Evolutionary conservation across 2,329 filamentous ascomycete species (phyloP).

Genomic region (Sarocladium kiliense): DNA sequence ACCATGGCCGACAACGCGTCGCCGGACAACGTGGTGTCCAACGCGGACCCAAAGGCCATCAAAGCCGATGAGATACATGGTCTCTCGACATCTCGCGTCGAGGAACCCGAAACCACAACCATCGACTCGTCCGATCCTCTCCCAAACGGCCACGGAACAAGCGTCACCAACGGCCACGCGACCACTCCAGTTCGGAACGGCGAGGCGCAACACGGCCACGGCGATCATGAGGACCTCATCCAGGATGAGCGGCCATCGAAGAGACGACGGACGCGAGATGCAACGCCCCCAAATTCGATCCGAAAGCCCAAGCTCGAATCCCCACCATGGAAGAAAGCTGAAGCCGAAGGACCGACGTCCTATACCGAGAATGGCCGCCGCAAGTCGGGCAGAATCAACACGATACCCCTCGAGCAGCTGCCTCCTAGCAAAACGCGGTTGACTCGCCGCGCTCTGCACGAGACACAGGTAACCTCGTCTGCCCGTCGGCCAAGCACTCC

Average conservation of each 20-base stretch:
- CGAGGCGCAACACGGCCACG: slow-evolving; percentile 41
- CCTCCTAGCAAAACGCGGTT: slow-evolving; percentile 44
- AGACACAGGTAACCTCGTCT: slow-evolving; percentile 19
- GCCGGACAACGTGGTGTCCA: slow-evolving; percentile 35
- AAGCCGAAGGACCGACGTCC: slow-evolving; percentile 80
- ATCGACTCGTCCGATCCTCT: background rate
- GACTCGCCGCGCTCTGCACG: slow-evolving; percentile 37
- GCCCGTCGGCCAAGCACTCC: slow-evolving; percentile 20
- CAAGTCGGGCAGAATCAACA: slow-evolving; percentile 61
- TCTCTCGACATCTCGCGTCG: background rate
- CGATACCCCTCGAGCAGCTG: slow-evolving; percentile 47
- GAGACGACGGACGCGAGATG: slow-evolving; percentile 55
- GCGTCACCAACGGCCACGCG: slow-evolving; percentile 20
- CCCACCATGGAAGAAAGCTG: slow-evolving; percentile 88
- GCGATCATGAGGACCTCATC: slow-evolving; percentile 34
- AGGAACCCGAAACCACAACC: background rate
- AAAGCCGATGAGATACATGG: slow-evolving; percentile 11
- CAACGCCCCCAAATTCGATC: slow-evolving; percentile 35
- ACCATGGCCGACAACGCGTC: slow-evolving; percentile 60
- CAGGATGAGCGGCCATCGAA: slow-evolving; percentile 52
- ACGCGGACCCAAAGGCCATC: slow-evolving; percentile 16
- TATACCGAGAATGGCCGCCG: slow-evolving; percentile 70
- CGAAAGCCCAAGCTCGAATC: slow-evolving; percentile 54
- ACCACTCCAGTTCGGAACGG: slow-evolving; percentile 14
- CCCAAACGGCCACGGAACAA: slow-evolving; percentile 6